These are phyloP conservation scores for Eucalyptus sideroxylon DNA, from an alignment of 345 rosid genomes.

Conservation along the genomic window DNA sequence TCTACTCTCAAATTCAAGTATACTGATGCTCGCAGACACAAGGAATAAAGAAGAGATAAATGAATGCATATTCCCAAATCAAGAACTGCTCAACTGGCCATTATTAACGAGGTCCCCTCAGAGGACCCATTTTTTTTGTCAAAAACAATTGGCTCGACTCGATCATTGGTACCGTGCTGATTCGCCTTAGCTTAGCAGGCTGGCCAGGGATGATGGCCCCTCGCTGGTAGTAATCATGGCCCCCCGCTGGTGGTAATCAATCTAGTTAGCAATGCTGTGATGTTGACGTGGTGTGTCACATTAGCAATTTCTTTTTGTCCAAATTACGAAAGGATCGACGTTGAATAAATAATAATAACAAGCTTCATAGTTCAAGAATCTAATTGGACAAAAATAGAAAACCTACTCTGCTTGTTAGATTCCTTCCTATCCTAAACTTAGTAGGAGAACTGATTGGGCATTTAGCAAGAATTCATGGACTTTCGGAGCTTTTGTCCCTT, in stretches of 20 bases:
- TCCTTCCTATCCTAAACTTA: not conserved
- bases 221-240: not conserved
- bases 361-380: not conserved
- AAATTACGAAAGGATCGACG: not conserved
- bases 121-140: not conserved
- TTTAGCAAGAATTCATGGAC: not conserved
- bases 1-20: not conserved
- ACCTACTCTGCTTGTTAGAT: not conserved
- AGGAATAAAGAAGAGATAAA: not conserved
- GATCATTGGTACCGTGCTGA: not conserved
- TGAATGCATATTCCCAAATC: not conserved
- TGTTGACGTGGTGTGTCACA: not conserved
- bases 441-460: not conserved
- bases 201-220: not conserved
- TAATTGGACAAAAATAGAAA: not conserved
- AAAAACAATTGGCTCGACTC: not conserved
- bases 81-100: not conserved
- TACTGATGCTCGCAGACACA: not conserved
- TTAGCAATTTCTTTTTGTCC: not conserved
- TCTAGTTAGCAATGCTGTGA: not conserved
- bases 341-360: not conserved
- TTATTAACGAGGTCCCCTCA: not conserved
- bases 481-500: not conserved
- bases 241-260: not conserved
- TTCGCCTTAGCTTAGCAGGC: not conserved